A percentile compares a stretch with the other conserved stretches of the same genome.
These are phyloP conservation scores for Osmanthus fragrans DNA, from an alignment of 257 asterid genomes.

Conservation along the genomic window DNA sequence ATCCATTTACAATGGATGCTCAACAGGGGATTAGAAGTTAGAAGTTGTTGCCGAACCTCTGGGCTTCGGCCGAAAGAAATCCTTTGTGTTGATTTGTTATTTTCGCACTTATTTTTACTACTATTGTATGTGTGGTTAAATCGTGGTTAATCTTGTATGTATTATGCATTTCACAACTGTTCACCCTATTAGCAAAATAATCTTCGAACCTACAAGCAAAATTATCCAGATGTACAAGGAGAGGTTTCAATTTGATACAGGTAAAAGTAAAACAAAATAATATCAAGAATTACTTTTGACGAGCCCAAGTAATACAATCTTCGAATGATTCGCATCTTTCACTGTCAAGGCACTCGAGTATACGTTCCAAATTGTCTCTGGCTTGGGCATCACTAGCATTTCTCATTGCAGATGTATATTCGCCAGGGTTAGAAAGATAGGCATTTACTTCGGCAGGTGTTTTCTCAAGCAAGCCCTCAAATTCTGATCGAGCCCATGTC, in stretches of 20 bases:
- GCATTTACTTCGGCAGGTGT: slow-evolving; percentile 90
- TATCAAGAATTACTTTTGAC: slow-evolving; percentile 52
- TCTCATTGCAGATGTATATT: slow-evolving; percentile 66
- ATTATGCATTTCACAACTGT: no score
- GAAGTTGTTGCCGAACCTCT: no score
- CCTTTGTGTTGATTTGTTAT: no score
- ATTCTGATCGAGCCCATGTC: slow-evolving; percentile 97
- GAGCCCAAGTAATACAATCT: slow-evolving; percentile 86
- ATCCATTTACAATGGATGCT: no score
- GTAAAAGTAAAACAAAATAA: slow-evolving; percentile 4
- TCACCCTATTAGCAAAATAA: slow-evolving; percentile 72
- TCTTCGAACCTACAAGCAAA: slow-evolving; percentile 73
- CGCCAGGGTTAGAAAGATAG: slow-evolving; percentile 67
- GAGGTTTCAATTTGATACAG: not conserved
- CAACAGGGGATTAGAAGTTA: no score
- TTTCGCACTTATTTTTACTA: no score
- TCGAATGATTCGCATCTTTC: slow-evolving; percentile 81
- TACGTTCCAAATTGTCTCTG: slow-evolving; percentile 82
- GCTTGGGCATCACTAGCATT: slow-evolving; percentile 97
- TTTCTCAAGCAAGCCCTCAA: slow-evolving; percentile 92
- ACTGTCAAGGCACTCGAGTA: slow-evolving; percentile 71
- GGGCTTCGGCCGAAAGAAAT: no score
- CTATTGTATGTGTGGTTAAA: no score
- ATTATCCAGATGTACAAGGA: slow-evolving; percentile 20
- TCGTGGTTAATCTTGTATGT: no score